phyloP scores from a whole-genome alignment of 352 stramenopile species.

The Pythium sp. region DNA sequence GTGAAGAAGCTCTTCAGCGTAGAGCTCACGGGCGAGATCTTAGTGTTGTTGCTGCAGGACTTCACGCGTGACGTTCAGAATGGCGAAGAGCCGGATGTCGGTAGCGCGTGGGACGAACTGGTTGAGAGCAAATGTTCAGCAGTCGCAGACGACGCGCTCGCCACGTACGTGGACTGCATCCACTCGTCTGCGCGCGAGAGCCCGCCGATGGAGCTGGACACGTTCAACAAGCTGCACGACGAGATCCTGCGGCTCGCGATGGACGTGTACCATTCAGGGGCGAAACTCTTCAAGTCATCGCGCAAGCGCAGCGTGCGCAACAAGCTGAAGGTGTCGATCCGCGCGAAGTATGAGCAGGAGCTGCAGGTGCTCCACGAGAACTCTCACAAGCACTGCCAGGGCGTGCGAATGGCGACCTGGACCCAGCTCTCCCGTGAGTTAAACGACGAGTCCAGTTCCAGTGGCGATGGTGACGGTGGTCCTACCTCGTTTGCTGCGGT shows the following conservation, averaged over 20 bases:
- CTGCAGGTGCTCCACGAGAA: conserved; percentile 34
- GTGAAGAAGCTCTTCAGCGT: conserved; percentile 68
- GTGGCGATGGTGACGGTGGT: not conserved
- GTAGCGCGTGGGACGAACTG: conserved; percentile 63
- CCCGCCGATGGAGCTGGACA: conserved; percentile 59
- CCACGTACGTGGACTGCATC: conserved; percentile 76
- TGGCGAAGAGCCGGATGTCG: conserved; percentile 46
- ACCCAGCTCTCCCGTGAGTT: conserved; percentile 24
- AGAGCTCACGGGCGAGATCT: conserved; percentile 54
- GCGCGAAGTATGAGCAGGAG: conserved; percentile 36
- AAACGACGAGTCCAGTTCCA: not conserved
- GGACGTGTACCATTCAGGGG: conserved; percentile 57
- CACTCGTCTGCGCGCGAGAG: conserved; percentile 49
- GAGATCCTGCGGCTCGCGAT: conserved; percentile 70
- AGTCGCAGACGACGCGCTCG: conserved; percentile 56
- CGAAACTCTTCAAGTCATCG: conserved; percentile 31
- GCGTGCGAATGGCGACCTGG: conserved; percentile 43
- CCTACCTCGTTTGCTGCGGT: conserved; percentile 35
- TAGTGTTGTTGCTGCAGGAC: conserved; percentile 39
- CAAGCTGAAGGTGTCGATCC: conserved; percentile 52
- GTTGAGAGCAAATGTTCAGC: conserved; percentile 51
- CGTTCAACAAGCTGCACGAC: conserved; percentile 64
- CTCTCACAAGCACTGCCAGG: conserved; percentile 52
- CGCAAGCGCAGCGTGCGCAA: conserved; percentile 44
- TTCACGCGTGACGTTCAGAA: conserved; percentile 27